These are phyloP conservation scores for Cyanidiococcus yangmingshanensis DNA, from an alignment of 23 red algal species.

Conservation along the genomic window DNA sequence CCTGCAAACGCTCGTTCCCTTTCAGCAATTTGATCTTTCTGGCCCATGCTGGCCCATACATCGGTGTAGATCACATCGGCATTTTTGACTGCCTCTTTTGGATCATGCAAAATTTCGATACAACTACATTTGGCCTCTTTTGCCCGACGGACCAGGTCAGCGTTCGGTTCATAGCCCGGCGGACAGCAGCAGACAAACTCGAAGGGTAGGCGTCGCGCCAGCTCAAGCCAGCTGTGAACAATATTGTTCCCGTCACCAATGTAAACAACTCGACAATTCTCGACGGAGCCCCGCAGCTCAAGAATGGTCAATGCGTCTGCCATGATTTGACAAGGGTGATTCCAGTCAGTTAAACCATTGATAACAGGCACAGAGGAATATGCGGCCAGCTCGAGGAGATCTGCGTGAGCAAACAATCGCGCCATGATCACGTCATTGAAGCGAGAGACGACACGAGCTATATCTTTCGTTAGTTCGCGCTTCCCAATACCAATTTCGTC, in stretches of 20 bases:
- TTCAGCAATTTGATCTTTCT: conserved; percentile 67
- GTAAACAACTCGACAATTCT: conserved; percentile 87
- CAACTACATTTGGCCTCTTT: conserved; percentile 26
- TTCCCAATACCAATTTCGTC: conserved; percentile 88
- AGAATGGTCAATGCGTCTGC: conserved; percentile 87
- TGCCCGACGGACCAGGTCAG: conserved; percentile 32
- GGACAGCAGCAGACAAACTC: conserved; percentile 86
- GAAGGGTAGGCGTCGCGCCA: conserved; percentile 48
- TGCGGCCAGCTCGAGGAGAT: conserved; percentile 69
- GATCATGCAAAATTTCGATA: conserved; percentile 46
- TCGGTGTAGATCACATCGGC: conserved; percentile 97
- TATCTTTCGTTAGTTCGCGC: conserved; percentile 75
- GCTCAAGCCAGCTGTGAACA: conserved; percentile 94
- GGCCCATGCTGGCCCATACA: conserved; percentile 99
- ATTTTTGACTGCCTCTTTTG: conserved; percentile 38
- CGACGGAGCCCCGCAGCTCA: conserved; percentile 53
- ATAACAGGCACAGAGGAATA: conserved; percentile 75
- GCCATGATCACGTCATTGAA: conserved; percentile 99
- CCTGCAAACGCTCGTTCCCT: conserved; percentile 57
- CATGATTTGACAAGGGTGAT: conserved; percentile 97
- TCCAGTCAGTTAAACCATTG: conserved; percentile 95
- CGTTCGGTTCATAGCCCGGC: conserved; percentile 60
- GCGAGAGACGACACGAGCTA: conserved; percentile 72
- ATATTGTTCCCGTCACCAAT: conserved; percentile 99
- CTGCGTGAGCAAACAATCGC: conserved; percentile 70